A percentile compares a stretch with the other conserved stretches of the same genome.
Evolutionary conservation across 768 basidiomycete species (phyloP).

Genomic region (Phanerochaete carnosa): DNA sequence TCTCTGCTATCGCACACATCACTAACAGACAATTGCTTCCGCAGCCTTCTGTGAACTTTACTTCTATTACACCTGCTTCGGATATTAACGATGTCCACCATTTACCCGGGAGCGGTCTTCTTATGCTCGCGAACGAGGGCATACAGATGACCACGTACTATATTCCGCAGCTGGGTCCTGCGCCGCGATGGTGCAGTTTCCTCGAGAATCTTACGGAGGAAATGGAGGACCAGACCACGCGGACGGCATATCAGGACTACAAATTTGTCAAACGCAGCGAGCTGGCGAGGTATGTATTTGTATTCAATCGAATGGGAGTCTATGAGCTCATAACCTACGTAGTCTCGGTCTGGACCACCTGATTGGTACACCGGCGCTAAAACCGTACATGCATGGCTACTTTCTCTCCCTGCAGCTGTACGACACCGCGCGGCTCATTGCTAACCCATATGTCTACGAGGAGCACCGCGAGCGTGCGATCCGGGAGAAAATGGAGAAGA

Average conservation of each 20-base stretch:
- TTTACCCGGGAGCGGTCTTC: conserved; percentile 81
- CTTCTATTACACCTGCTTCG: conserved; percentile 85
- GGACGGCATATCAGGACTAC: conserved; percentile 90
- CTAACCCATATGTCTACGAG: conserved; percentile 93
- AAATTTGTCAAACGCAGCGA: conserved; percentile 93
- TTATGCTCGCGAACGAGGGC: conserved; percentile 95
- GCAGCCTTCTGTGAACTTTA: conserved; percentile 83
- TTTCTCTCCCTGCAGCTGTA: conserved; percentile 95
- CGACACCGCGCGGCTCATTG: conserved; percentile 91
- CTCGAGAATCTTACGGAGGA: conserved; percentile 98
- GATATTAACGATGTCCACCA: conserved; percentile 92
- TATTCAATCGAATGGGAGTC: neutral
- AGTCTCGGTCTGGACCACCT: conserved; percentile 96
- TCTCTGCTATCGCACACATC: neutral
- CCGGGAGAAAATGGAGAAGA: conserved; percentile 86
- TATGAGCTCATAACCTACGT: conserved; percentile 5
- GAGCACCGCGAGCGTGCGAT: conserved; percentile 91
- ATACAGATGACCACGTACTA: conserved; percentile 94
- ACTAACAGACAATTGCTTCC: neutral
- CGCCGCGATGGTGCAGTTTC: conserved; percentile 96
- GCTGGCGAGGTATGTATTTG: conserved; percentile 65
- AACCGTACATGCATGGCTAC: conserved; percentile 99
- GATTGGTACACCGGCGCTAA: conserved; percentile 90
- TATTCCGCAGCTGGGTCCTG: conserved; percentile 93
- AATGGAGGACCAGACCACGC: conserved; percentile 84